phyloP scores from a whole-genome alignment of 2,329 filamentous ascomycete species.

The Apiospora aurea region DNA sequence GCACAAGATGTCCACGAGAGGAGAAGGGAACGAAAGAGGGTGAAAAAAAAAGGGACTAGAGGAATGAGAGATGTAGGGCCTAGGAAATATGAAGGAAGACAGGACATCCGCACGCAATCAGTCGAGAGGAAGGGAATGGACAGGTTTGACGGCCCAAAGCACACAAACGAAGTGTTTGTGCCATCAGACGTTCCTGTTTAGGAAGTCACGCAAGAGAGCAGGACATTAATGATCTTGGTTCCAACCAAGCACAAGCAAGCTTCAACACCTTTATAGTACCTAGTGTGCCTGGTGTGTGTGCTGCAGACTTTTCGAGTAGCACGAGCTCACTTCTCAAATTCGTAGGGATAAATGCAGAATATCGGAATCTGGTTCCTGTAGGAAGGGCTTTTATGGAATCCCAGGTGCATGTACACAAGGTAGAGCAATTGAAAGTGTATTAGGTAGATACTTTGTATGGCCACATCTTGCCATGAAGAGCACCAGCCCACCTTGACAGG shows the following conservation, averaged over 20 bases:
- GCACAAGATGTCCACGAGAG: not conserved
- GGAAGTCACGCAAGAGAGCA: slow-evolving; percentile 10
- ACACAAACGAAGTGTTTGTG: slow-evolving; percentile 18
- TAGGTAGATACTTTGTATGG: too few species aligned
- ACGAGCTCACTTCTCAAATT: too few species aligned
- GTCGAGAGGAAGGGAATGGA: not conserved
- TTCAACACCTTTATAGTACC: not conserved
- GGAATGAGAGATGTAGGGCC: not conserved
- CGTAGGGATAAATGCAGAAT: too few species aligned
- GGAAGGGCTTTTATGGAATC: too few species aligned
- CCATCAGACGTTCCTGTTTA: slow-evolving; percentile 2
- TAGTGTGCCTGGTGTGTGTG: too few species aligned
- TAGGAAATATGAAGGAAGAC: not conserved
- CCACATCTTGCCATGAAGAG: too few species aligned
- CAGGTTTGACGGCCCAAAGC: not conserved
- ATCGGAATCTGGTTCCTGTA: too few species aligned
- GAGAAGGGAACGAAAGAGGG: not conserved
- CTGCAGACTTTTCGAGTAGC: too few species aligned
- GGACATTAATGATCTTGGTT: not conserved
- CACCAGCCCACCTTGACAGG: too few species aligned
- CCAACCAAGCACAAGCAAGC: not conserved
- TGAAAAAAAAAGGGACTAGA: not conserved
- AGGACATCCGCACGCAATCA: not conserved
- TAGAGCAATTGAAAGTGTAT: too few species aligned
- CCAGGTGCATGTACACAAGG: too few species aligned